A percentile compares a stretch with the other conserved stretches of the same genome.
These are phyloP conservation scores for Colletotrichum destructivum DNA, from an alignment of 2,329 filamentous ascomycete species.

Conservation along the genomic window DNA sequence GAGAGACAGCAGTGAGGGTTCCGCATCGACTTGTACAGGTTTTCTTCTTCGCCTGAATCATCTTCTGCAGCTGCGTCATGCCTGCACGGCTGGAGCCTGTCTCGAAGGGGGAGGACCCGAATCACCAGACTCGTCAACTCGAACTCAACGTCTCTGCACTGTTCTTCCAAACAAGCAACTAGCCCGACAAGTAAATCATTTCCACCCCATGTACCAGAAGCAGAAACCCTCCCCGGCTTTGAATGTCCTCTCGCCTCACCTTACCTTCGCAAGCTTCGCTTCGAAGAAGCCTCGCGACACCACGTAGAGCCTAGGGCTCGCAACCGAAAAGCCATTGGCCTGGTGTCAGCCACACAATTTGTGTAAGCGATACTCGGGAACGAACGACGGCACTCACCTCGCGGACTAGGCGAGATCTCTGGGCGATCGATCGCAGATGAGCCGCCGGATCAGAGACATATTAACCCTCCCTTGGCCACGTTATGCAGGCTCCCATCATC, in stretches of 20 bases:
- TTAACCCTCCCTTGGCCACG: not conserved
- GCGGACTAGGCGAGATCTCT: slow-evolving; percentile 11
- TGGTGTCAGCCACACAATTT: slow-evolving; percentile 39
- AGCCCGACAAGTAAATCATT: no score
- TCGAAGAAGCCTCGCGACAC: not conserved
- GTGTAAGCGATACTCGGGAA: slow-evolving; percentile 34
- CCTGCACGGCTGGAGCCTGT: no score
- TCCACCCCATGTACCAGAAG: no score
- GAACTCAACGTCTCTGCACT: no score
- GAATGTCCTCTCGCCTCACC: no score
- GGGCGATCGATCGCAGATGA: slow-evolving; percentile 29
- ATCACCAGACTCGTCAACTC: no score
- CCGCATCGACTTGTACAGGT: not conserved
- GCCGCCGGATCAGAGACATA: slow-evolving; percentile 36
- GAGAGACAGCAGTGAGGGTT: slow-evolving; percentile 8
- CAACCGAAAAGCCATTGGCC: not conserved
- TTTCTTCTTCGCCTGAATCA: not conserved
- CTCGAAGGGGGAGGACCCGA: no score
- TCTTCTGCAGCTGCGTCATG: not conserved
- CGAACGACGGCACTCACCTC: not conserved
- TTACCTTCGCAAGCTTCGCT: not conserved
- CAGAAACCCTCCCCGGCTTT: no score
- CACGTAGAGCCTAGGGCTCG: not conserved
- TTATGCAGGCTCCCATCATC: not conserved
- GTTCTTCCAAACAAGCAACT: no score